Conservation (phyloP, 2,329 filamentous ascomycete species). For the Clarireedia sp. region DNA sequence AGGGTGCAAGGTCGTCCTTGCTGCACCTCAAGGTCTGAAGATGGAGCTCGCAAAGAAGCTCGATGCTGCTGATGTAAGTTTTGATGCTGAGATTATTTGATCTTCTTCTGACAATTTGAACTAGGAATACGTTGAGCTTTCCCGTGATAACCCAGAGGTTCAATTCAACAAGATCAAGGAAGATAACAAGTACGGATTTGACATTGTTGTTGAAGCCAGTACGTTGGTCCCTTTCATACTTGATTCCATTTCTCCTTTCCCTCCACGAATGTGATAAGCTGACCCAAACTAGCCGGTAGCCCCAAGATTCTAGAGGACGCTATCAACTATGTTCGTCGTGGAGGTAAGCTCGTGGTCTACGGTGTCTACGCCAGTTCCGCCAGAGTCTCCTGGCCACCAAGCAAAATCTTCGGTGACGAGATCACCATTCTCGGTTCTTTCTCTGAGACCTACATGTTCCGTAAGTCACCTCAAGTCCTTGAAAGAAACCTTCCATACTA, state of each 20-base stretch:
- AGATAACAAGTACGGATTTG: conserved; percentile 64
- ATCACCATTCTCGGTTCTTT: conserved; percentile 68
- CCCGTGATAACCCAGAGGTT: conserved; percentile 44
- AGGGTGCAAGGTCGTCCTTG: conserved; percentile 61
- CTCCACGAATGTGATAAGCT: conserved; percentile 25
- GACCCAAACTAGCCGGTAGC: conserved; percentile 40
- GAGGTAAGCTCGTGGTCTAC: conserved; percentile 59
- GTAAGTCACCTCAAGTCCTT: conserved; percentile 28
- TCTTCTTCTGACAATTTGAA: not conserved
- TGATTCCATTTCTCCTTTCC: conserved; percentile 51
- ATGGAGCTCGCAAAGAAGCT: conserved; percentile 58
- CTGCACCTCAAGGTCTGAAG: conserved; percentile 61
- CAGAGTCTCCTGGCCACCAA: conserved; percentile 60
- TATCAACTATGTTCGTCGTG: conserved; percentile 63
- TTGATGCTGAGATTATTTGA: not conserved
- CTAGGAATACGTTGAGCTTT: conserved; percentile 43
- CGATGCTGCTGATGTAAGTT: conserved; percentile 40
- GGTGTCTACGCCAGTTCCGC: conserved; percentile 57
- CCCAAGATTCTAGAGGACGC: conserved; percentile 61
- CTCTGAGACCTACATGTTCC: conserved; percentile 68
- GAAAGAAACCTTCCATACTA: not conserved
- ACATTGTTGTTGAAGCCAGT: conserved; percentile 30
- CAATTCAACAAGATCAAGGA: conserved; percentile 56
- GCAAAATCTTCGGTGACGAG: conserved; percentile 60
- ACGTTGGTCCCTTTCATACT: not conserved